Evolutionary conservation across 2,329 filamentous ascomycete genomes (phyloP), one percentile per base, ranked within the genome.

Genomic region (Aspergillus caelatus): DNA sequence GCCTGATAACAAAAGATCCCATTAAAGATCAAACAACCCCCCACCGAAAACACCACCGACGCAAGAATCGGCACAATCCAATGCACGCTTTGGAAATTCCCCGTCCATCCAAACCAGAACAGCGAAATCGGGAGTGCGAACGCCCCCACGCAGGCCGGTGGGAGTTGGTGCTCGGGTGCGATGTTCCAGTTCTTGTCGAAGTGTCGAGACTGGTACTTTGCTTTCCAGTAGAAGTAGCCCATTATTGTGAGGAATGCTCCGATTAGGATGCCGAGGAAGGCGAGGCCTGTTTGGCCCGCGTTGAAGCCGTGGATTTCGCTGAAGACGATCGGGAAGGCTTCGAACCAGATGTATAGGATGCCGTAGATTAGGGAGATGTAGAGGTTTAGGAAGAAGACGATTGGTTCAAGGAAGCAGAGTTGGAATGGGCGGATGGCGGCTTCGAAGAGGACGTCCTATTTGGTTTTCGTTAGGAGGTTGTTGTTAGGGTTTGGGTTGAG

Each of bases 1-100:
- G 91, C 85, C 83, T 91, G 90, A 78, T 91, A 92, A 75, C 91
- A 88, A 68, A 91, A 89, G 8, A 88, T 90, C 3, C 88, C 86
- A 84, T 90, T 89, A 78, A 91, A 91, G 60, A 91, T 90, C 36
- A 85, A 78, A 66, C 88, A 90, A 68, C 91, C 91, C 60, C 89
- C 89, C 39, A 92, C 86, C 19, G 88, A 88, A 60, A 92, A 87
- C 41, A 91, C 79, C 21, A 81, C 82, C 1, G 84, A 84, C 62
- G 87, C 90, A 53, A 91, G 75, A 81, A 90, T 87, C 5, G 87
- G 86, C 0, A 83, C 86, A 34, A 90, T 86, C 89, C 90, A 92
- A 69, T 87, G 85, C 3, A 84, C 59, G 9, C 86, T 78, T 84
- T 0, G 70, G 43, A 71, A 90, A 76, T n/a, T 82, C 1, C 85